Conservation (phyloP, 257 asterid species). For the Salvia splendens region DNA sequence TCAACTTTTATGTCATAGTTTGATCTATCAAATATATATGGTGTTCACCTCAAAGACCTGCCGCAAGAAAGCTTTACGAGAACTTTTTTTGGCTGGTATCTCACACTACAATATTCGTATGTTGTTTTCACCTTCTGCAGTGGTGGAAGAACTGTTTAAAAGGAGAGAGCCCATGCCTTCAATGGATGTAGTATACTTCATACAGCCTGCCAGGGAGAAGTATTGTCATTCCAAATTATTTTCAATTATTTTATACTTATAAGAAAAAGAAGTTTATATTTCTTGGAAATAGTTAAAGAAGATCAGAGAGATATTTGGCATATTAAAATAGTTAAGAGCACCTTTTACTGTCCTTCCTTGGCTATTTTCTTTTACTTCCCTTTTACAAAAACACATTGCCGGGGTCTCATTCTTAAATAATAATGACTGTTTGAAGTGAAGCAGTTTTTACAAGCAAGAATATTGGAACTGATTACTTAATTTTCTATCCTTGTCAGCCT, state of each 20-base stretch:
- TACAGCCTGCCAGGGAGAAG: slow-evolving; percentile 96
- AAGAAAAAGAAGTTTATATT: slow-evolving; percentile 15
- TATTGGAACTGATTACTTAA: slow-evolving; percentile 42
- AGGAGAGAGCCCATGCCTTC: slow-evolving; percentile 98
- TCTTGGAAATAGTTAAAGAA: neutral
- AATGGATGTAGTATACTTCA: slow-evolving; percentile 90
- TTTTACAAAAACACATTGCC: neutral
- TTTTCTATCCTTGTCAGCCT: slow-evolving; percentile 59
- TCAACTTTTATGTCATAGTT: slow-evolving; percentile 6
- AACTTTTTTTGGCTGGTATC: neutral
- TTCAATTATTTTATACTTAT: slow-evolving; percentile 10
- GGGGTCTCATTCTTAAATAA: neutral
- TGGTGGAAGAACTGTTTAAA: slow-evolving; percentile 98
- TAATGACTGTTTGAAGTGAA: slow-evolving; percentile 19
- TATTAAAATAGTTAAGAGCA: slow-evolving; percentile 6
- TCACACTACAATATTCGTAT: neutral
- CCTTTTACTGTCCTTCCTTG: neutral
- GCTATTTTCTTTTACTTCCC: neutral
- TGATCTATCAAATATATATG: slow-evolving; percentile 1
- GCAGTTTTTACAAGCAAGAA: slow-evolving; percentile 9
- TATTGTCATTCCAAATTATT: slow-evolving; percentile 40
- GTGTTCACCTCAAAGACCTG: neutral
- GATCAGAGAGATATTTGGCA: neutral
- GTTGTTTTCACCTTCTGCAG: slow-evolving; percentile 44
- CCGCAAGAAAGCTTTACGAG: slow-evolving; percentile 9